A percentile compares a stretch with the other conserved stretches of the same genome.
Evolutionary conservation across 1,284 basidiomycete species (phyloP).

Genomic region (Erythrobasidium hasegawianum): DNA sequence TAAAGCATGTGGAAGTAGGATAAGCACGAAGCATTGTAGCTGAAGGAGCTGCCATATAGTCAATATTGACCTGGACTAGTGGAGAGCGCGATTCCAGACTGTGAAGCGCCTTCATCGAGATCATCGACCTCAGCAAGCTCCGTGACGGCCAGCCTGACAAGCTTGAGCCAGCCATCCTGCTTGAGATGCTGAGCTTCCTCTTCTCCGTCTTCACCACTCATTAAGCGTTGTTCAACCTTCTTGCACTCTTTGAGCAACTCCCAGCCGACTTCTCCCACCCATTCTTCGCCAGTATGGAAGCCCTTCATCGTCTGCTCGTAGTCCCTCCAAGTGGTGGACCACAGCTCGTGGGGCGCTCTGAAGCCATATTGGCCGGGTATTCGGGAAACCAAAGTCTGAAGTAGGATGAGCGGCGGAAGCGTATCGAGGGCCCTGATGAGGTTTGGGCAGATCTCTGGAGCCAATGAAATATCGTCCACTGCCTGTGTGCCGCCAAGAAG

Average conservation of each 20-base stretch:
- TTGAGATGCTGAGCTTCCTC: slow-evolving; percentile 4
- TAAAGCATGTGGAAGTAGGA: too few species aligned
- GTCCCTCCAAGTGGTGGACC: slow-evolving; percentile 40
- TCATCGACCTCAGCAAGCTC: slow-evolving; percentile 33
- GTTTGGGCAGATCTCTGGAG: slow-evolving; percentile 39
- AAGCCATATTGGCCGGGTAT: slow-evolving; percentile 40
- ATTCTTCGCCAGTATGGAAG: slow-evolving; percentile 44
- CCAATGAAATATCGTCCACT: slow-evolving; percentile 8
- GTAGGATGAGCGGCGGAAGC: slow-evolving; percentile 41
- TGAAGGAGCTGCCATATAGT: too few species aligned
- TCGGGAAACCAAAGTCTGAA: slow-evolving; percentile 38
- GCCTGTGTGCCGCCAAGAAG: slow-evolving; percentile 18
- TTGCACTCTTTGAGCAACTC: slow-evolving; percentile 40
- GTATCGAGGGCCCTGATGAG: slow-evolving; percentile 39
- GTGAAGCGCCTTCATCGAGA: slow-evolving; percentile 17
- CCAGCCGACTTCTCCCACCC: slow-evolving; percentile 43
- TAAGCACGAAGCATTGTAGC: too few species aligned
- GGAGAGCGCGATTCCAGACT: too few species aligned
- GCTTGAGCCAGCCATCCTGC: slow-evolving; percentile 19
- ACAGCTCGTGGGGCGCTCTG: slow-evolving; percentile 14
- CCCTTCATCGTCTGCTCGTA: slow-evolving; percentile 42
- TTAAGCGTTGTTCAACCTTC: slow-evolving; percentile 3
- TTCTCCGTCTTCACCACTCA: background rate
- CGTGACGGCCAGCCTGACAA: slow-evolving; percentile 14
- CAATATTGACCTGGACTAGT: too few species aligned